A percentile compares a stretch with the other conserved stretches of the same genome.
phyloP scores from a whole-genome alignment of 1,284 basidiomycete genomes.

The Sanguinoderma infundibulare region DNA sequence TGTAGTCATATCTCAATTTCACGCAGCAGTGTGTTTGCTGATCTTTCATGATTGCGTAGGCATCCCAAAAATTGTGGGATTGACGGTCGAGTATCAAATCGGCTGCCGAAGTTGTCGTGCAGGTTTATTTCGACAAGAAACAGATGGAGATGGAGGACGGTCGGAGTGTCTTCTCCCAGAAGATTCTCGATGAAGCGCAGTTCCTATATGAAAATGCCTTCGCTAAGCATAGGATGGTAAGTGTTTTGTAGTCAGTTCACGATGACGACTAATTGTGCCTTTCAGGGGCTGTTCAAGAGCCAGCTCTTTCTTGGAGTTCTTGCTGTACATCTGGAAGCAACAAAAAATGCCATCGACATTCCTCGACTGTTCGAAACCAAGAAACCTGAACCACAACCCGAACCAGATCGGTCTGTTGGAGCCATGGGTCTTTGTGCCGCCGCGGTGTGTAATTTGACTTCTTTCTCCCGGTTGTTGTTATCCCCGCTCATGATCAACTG shows the following conservation, averaged over 20 bases:
- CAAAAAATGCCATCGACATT: not conserved
- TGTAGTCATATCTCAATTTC: not conserved
- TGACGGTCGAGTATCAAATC: not conserved
- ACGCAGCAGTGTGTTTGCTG: not conserved
- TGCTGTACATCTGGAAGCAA: not conserved
- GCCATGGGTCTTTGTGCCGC: not conserved
- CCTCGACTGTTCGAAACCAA: not conserved
- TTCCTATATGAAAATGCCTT: not conserved
- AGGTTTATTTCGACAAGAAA: not conserved
- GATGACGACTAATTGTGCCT: not conserved
- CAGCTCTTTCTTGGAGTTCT: not conserved
- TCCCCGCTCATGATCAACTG: not conserved
- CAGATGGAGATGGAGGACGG: not conserved
- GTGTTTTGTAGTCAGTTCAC: not conserved
- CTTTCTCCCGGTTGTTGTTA: no score
- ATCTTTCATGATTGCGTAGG: not conserved
- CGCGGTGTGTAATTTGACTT: not conserved
- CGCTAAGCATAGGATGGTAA: not conserved
- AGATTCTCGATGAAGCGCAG: not conserved
- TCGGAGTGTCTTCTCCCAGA: not conserved
- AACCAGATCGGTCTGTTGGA: no score
- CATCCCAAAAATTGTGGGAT: not conserved
- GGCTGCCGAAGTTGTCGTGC: not conserved
- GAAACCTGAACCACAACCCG: not conserved
- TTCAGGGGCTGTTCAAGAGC: not conserved